These are phyloP conservation scores for Leptographium lundbergii DNA, from an alignment of 2,329 filamentous ascomycete genomes.

Conservation along the genomic window DNA sequence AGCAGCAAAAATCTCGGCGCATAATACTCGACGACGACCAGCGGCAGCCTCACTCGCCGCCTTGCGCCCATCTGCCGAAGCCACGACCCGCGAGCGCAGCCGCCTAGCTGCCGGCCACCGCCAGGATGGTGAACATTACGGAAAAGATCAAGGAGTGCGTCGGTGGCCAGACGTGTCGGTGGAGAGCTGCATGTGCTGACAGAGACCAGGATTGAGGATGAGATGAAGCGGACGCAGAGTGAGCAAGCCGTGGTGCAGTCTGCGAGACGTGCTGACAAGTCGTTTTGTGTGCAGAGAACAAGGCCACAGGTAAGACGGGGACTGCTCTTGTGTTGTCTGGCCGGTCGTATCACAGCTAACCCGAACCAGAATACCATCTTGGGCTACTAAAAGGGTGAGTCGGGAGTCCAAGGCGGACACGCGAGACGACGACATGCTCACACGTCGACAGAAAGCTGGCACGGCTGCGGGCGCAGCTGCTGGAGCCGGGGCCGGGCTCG, in stretches of 20 bases:
- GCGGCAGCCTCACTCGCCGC: background rate
- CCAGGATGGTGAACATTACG: constrained; percentile 93
- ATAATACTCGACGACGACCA: background rate
- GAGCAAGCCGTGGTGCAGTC: constrained; percentile 14
- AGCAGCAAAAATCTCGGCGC: background rate
- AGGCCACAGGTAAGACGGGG: constrained; percentile 72
- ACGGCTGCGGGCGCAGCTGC: constrained; percentile 80
- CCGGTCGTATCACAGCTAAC: background rate
- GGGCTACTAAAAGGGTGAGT: constrained; percentile 88
- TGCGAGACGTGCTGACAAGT: background rate
- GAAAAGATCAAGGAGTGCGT: constrained; percentile 98
- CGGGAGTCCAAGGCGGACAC: background rate
- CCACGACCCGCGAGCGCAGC: constrained; percentile 2
- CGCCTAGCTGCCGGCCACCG: constrained; percentile 11
- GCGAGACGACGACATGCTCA: background rate
- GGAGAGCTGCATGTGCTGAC: background rate
- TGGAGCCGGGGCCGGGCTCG: constrained; percentile 74
- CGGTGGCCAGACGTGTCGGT: constrained; percentile 3
- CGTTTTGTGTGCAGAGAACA: constrained; percentile 60
- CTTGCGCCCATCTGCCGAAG: background rate
- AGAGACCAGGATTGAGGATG: constrained; percentile 77
- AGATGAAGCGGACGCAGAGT: constrained; percentile 99
- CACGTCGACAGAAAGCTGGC: constrained; percentile 66
- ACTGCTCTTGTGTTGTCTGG: constrained; percentile 5
- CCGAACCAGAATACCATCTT: constrained; percentile 75